Conservation (phyloP, 108 stramenopile species). For the Skeletonema potamos region DNA sequence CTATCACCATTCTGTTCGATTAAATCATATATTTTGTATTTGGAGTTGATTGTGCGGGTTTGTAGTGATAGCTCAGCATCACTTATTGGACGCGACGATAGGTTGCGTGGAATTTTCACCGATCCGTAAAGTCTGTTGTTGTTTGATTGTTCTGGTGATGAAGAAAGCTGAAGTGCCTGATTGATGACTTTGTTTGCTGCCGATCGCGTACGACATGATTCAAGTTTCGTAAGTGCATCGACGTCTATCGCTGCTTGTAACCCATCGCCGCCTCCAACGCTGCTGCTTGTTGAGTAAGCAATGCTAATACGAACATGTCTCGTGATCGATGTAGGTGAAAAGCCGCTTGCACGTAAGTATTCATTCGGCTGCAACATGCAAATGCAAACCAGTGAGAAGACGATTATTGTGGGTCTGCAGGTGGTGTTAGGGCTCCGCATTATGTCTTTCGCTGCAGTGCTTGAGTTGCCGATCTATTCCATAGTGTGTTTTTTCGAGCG, state of each 20-base stretch:
- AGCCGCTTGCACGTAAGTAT: neutral
- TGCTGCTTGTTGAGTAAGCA: neutral
- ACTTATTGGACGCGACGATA: slow-evolving; percentile 63
- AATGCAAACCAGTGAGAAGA: neutral
- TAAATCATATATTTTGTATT: slow-evolving; percentile 76
- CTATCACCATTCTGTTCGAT: slow-evolving; percentile 81
- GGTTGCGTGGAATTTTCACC: slow-evolving; percentile 59
- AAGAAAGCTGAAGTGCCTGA: slow-evolving; percentile 31
- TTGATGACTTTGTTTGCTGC: slow-evolving; percentile 51
- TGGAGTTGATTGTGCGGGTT: slow-evolving; percentile 72
- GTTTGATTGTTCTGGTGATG: neutral
- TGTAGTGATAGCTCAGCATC: slow-evolving; percentile 88
- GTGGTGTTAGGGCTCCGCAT: neutral
- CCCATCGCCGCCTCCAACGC: no score
- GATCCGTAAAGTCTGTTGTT: slow-evolving; percentile 53
- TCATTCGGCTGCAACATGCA: neutral
- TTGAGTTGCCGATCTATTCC: no score
- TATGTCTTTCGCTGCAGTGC: neutral
- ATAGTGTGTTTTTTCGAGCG: no score
- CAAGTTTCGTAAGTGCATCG: slow-evolving; percentile 32
- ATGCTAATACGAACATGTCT: neutral
- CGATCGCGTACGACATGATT: slow-evolving; percentile 53
- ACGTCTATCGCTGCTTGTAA: slow-evolving; percentile 23
- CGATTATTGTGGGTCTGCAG: neutral
- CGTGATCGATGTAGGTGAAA: neutral